Evolutionary conservation across 2,329 filamentous ascomycete species (phyloP), one percentile per base, ranked within the genome.

Genomic region (Helotiales sp.): DNA sequence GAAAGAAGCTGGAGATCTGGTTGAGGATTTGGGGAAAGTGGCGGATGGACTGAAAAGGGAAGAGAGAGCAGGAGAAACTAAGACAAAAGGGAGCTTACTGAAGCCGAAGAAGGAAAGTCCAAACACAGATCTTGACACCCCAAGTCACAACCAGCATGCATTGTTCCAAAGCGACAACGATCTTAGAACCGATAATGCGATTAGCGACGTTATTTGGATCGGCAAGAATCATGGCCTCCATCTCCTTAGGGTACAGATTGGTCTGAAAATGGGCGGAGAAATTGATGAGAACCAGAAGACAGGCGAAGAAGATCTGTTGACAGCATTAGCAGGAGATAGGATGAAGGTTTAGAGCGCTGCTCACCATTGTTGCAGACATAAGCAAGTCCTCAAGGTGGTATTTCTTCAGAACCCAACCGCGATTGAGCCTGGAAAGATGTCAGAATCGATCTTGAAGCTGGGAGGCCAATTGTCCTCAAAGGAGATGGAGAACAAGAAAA

Each of bases 91-190:
- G 47, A 32, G 57, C 69, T 70, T 67, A 73, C 73, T 65, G 65
- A 11, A 74, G 55, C 45, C 73, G 69, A 37, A 68, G 65, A 11
- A 74, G 30, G 49, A 87, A 84, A 45, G 85, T 77, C 70, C 86
- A 75, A 74, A 87, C 80, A 72, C 84, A 86, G 26, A 81, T 77
- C 70, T 87, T 87, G 69, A 85, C 78, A 17, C 80, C 75, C 84
- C 85, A 87, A 15, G 82, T 82, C 2, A 80, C 82, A 17, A 79
- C 64, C 37, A 83, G 76, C 77, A 84, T 83, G 76, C 81, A 83
- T 68, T 84, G 81, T 65, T 85, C 82, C 7, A 83, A 76, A 0
- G 80, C 80, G 40, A 85, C 76, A 17, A 83, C 82, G n/a, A 84
- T 78, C 62, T 84, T 84, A 64, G 81, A 82, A 13, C 83, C 83